Evolutionary conservation across 2,329 filamentous ascomycete genomes (phyloP).

Genomic region (Chaetomiaceae sp.): DNA sequence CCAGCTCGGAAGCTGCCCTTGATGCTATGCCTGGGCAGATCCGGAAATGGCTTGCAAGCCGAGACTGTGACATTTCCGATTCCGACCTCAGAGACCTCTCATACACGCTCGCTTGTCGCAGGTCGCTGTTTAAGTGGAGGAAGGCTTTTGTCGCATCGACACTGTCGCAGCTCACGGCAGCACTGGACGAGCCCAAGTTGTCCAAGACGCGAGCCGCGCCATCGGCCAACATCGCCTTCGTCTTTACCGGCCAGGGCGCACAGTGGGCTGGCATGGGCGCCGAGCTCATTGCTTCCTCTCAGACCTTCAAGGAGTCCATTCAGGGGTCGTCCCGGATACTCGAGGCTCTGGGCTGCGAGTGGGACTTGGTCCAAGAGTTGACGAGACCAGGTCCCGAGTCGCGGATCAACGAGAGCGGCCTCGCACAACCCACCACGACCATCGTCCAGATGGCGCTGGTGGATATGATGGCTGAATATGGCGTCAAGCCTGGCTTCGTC

Average conservation of each 20-base stretch:
- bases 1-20: background rate
- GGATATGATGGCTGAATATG: conserved; percentile 28
- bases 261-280: conserved; percentile 14
- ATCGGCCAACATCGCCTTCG: conserved; percentile 9
- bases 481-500: conserved; percentile 26
- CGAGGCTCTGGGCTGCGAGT: background rate
- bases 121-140: background rate
- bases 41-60: background rate
- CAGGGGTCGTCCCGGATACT: background rate
- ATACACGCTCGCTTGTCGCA: background rate
- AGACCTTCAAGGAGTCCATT: background rate
- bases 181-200: background rate
- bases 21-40: background rate
- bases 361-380: background rate
- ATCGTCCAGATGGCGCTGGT: conserved; percentile 38
- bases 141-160: background rate
- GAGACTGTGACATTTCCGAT: background rate
- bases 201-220: background rate
- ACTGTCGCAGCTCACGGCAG: background rate
- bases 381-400: conserved; percentile 8
- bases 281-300: background rate
- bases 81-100: background rate
- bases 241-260: conserved; percentile 32
- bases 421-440: conserved; percentile 32
- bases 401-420: conserved; percentile 13